Evolutionary conservation across 2,329 filamentous ascomycete species (phyloP).

Genomic region (Acephala macrosclerotiorum): DNA sequence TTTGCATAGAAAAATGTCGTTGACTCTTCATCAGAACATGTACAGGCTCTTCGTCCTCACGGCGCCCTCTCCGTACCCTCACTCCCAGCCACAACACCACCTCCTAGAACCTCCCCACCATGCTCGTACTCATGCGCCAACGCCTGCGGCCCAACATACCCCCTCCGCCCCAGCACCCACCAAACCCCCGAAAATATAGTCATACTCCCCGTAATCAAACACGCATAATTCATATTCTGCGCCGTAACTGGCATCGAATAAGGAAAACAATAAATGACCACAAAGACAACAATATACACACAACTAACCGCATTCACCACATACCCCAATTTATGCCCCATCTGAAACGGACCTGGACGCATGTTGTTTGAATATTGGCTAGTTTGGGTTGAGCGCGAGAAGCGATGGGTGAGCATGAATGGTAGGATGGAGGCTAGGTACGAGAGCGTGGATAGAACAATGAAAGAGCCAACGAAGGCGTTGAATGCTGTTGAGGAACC

Average conservation of each 20-base stretch:
- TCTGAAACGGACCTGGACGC: constrained; percentile 64
- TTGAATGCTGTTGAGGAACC: constrained; percentile 72
- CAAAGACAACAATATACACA: constrained; percentile 65
- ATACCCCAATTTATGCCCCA: constrained; percentile 57
- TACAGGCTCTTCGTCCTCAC: background rate
- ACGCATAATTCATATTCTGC: constrained; percentile 61
- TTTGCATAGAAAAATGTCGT: no score
- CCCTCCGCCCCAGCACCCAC: constrained; percentile 47
- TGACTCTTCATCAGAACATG: no score
- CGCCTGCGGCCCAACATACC: constrained; percentile 39
- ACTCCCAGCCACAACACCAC: background rate
- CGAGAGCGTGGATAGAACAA: constrained; percentile 60
- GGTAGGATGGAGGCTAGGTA: constrained; percentile 71
- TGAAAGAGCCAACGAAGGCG: constrained; percentile 68
- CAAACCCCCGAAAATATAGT: constrained; percentile 49
- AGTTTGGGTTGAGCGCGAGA: constrained; percentile 20
- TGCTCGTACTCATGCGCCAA: constrained; percentile 19
- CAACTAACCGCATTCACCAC: constrained; percentile 59
- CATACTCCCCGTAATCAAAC: constrained; percentile 53
- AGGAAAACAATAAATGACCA: constrained; percentile 70
- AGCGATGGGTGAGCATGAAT: constrained; percentile 55
- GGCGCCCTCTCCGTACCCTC: background rate
- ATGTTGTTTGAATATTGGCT: constrained; percentile 46
- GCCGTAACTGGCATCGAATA: constrained; percentile 53
- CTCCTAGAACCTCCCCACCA: background rate